phyloP scores from a whole-genome alignment of 1,284 basidiomycete genomes.

The Malassezia dermatis region DNA sequence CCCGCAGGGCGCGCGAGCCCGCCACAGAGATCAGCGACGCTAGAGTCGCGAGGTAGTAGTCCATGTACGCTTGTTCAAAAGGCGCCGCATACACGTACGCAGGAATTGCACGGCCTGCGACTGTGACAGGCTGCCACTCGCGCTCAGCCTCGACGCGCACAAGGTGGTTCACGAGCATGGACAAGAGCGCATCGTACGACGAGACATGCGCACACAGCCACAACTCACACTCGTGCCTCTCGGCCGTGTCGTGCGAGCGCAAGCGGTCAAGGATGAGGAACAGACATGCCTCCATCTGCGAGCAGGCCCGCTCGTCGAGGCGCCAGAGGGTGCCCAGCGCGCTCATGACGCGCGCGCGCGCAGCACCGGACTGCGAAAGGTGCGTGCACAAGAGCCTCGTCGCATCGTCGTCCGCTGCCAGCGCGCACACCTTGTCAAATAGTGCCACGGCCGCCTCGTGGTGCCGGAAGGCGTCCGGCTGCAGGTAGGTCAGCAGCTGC shows the following conservation, averaged over 20 bases:
- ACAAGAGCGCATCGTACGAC: slow-evolving; percentile 34
- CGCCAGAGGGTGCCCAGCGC: slow-evolving; percentile 89
- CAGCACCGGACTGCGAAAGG: slow-evolving; percentile 4
- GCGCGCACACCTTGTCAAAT: slow-evolving; percentile 58
- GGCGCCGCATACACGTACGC: slow-evolving; percentile 57
- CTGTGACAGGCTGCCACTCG: neutral
- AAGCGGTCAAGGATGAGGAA: slow-evolving; percentile 75
- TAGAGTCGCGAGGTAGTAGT: slow-evolving; percentile 62
- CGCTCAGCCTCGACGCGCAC: neutral
- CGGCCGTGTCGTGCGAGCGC: slow-evolving; percentile 19
- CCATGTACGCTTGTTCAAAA: slow-evolving; percentile 65
- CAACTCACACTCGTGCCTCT: slow-evolving; percentile 22
- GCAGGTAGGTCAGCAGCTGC: slow-evolving; percentile 66
- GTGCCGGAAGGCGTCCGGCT: slow-evolving; percentile 59
- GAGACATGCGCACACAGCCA: slow-evolving; percentile 36
- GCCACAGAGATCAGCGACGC: slow-evolving; percentile 71
- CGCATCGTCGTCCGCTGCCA: slow-evolving; percentile 8
- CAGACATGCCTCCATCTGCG: slow-evolving; percentile 56
- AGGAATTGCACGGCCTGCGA: neutral
- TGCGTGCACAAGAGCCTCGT: slow-evolving; percentile 20
- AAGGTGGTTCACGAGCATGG: slow-evolving; percentile 18
- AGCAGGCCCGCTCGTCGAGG: slow-evolving; percentile 57
- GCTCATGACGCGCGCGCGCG: slow-evolving; percentile 57
- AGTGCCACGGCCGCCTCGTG: slow-evolving; percentile 72
- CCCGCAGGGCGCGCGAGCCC: slow-evolving; percentile 57